Evolutionary conservation across 495 filamentous ascomycete genomes (phyloP).

Genomic region (Neurospora sp.): DNA sequence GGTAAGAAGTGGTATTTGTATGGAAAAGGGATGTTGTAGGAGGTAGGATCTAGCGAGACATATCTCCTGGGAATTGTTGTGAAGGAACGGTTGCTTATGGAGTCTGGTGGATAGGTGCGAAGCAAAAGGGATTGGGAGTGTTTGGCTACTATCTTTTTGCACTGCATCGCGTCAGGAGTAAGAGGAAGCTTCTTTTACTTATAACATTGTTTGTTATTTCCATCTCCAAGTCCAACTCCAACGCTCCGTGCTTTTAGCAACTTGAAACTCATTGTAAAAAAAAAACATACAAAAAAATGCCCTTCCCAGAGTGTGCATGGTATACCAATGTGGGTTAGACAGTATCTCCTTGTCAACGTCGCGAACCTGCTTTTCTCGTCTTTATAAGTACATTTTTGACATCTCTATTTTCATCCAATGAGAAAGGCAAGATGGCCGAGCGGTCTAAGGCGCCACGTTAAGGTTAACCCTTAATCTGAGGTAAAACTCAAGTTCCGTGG

Average conservation of each 20-base stretch:
- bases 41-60: neutral
- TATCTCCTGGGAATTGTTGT: neutral
- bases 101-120: neutral
- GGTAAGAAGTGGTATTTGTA: neutral
- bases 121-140: neutral
- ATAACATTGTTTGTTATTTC: neutral
- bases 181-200: neutral
- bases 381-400: no score
- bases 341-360: no score
- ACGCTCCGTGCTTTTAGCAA: no score
- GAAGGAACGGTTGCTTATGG: neutral
- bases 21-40: neutral
- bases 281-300: no score
- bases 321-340: no score
- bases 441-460: neutral
- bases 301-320: no score
- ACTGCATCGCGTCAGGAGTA: neutral
- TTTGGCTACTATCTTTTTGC: neutral
- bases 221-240: no score
- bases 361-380: no score
- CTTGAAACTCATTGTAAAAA: no score
- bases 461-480: neutral
- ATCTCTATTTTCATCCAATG: neutral
- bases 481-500: slow-evolving; percentile 7
- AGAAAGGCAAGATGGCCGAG: neutral